Conservation (phyloP, 2,329 filamentous ascomycete species). For the Mycosphaerelloides madeirae region DNA sequence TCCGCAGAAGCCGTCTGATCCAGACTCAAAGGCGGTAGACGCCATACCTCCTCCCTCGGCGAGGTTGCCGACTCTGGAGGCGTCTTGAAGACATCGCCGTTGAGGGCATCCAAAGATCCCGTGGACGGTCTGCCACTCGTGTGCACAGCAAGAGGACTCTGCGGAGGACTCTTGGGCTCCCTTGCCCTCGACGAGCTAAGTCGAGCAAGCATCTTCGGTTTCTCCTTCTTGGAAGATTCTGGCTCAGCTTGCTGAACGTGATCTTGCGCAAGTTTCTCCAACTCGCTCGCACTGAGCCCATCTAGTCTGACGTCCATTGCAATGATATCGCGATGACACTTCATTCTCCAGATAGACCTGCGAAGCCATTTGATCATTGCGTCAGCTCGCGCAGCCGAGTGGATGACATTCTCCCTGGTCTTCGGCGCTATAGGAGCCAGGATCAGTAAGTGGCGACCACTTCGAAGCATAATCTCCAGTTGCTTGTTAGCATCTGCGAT, state of each 20-base stretch:
- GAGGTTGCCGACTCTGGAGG: slow-evolving; percentile 39
- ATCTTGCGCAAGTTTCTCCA: slow-evolving; percentile 17
- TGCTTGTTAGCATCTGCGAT: slow-evolving; percentile 68
- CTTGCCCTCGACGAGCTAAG: slow-evolving; percentile 13
- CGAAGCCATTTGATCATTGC: slow-evolving; percentile 91
- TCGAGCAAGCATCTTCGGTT: slow-evolving; percentile 21
- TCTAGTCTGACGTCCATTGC: slow-evolving; percentile 82
- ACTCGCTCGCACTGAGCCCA: slow-evolving; percentile 24
- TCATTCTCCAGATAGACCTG: slow-evolving; percentile 87
- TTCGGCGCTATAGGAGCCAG: slow-evolving; percentile 87
- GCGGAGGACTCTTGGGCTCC: slow-evolving; percentile 21
- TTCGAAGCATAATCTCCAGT: slow-evolving; percentile 76
- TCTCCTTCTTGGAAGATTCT: slow-evolving; percentile 23
- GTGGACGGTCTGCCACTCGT: slow-evolving; percentile 19
- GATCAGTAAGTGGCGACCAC: slow-evolving; percentile 84
- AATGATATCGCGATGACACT: slow-evolving; percentile 85
- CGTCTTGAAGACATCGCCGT: slow-evolving; percentile 41
- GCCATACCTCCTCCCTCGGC: slow-evolving; percentile 24
- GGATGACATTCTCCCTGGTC: slow-evolving; percentile 79
- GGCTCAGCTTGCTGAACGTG: slow-evolving; percentile 8
- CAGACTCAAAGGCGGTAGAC: slow-evolving; percentile 32
- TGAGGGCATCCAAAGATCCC: slow-evolving; percentile 32
- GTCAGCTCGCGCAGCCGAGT: slow-evolving; percentile 76
- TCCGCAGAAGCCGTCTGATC: slow-evolving; percentile 20
- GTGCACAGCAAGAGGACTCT: slow-evolving; percentile 22